Evolutionary conservation across 495 filamentous ascomycete genomes (phyloP), one percentile per base, ranked within the genome.

Genomic region (Penicillium odoratum): DNA sequence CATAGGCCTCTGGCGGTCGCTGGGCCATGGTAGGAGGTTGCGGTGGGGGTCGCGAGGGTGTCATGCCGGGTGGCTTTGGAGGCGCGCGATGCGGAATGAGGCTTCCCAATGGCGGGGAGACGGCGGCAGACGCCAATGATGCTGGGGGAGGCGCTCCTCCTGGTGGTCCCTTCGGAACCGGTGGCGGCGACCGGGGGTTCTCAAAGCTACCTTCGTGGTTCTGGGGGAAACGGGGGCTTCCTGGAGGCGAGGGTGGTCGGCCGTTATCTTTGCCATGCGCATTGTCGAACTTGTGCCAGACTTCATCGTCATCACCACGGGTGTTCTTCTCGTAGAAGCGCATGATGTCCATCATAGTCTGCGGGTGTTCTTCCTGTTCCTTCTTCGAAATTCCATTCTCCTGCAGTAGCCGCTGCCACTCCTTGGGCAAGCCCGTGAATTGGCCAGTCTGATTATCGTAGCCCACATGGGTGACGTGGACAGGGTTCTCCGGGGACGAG

Each of bases 371-470:
- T 71, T 96, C 88, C 73, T 95, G 92, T 66, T 97, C 94, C 73
- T 91, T 92, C 76, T 96, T 91, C 5, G 93, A 90, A 64, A 98
- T 98, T 55, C 94, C 94, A 74, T 88, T 97, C 70, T 97, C 92
- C 75, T 94, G 89, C 61, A 98, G 83, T 67, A 96, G 82, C 42
- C 90, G 86, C 74, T 98, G 94, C 94, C 94, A 98, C 81, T 98
- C 94, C 71, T 95, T 96, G 2, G 94, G 94, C 34, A 98, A 78
- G 59, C 94, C 94, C 36, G 94, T 98, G 71, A 97, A 98, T 72
- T 97, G 90, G 55, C 94, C 94, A 4, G 94, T 98, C 62, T 91
- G 83, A 75, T 95, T 96, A 72, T 98, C 93, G 70, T 96, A 97
- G 49, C 95, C 93, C 53, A 98, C 94, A 69, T 98, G 94, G 44